Evolutionary conservation across 2,329 filamentous ascomycete species (phyloP), one percentile per base, ranked within the genome.

Genomic region (Phyllachora maydis): DNA sequence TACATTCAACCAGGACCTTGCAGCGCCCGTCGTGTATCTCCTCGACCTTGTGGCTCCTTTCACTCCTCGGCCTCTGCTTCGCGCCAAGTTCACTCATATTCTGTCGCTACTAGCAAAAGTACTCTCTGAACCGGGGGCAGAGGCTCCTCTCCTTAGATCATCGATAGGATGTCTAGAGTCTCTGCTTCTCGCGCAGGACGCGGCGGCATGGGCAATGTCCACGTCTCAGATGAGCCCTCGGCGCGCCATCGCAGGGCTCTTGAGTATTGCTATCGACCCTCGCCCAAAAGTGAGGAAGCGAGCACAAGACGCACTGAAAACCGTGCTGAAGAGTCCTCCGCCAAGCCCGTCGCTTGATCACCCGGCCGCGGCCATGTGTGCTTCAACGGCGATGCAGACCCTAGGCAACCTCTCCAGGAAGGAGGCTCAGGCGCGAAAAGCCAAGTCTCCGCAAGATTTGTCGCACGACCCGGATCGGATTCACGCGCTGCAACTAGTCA

Each of bases 1-100:
- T n/a, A n/a, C n/a, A n/a, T n/a, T n/a, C n/a, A n/a, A n/a, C n/a
- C 77, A 78, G 45, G 81, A 90, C 33, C 57, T 90, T 30, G 75
- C 78, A 16, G 70, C 76, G 12, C 78, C 85, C 3, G 75, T 90
- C 33, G 76, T 98, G 36, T 98, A 98, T 49, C 71, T 98, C 10
- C 79, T 98, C 54, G 85, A 98, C 49, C 59, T 91, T 35, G 67
- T 93, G 36, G 88, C 82, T 10, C 76, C 77, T 28, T 77, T 72
- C 50, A 71, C 83, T 30, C 81, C 88, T 26, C 65, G 78, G 30
- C 68, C 83, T 29, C 70, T 98, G 29, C 73, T 98, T 27, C 78
- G 83, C 40, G 76, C 81, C 35, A 93, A 95, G 48, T 98, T 98
- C 54, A 75, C 78, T 14, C 78, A 90, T 47, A 93, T 98, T 39